A percentile compares a stretch with the other conserved stretches of the same genome.
Evolutionary conservation across 768 basidiomycete species (phyloP).

Genomic region (Boletus vinaceobasis): DNA sequence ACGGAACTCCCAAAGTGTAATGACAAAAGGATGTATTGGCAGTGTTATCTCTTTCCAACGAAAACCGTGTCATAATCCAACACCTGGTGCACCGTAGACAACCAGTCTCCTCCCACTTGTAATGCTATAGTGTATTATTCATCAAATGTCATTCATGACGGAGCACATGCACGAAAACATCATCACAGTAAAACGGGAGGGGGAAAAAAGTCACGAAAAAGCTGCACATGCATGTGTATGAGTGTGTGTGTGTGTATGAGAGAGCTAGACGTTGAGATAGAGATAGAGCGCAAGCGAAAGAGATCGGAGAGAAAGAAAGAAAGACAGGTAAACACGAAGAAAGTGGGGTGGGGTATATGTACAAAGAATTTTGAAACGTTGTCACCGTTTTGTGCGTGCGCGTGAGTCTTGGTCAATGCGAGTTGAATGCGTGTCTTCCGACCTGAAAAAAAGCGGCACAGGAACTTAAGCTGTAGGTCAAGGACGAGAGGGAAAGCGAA

Average conservation of each 20-base stretch:
- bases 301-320: not conserved
- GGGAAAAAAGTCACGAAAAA: not conserved
- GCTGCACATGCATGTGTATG: constrained; percentile 17
- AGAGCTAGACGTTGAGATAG: constrained; percentile 6
- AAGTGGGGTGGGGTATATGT: constrained; percentile 18
- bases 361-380: constrained; percentile 3
- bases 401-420: constrained; percentile 6
- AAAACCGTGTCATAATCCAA: too few relatives aligned
- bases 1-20: too few relatives aligned
- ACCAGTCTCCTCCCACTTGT: too few relatives aligned
- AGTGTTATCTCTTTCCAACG: too few relatives aligned
- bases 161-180: not conserved
- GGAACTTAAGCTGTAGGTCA: constrained; percentile 8
- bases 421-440: constrained; percentile 17
- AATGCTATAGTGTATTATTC: too few relatives aligned
- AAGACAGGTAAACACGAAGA: not conserved
- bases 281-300: constrained; percentile 5
- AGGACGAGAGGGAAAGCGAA: not conserved
- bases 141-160: too few relatives aligned
- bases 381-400: constrained; percentile 4
- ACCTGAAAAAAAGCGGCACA: constrained; percentile 3
- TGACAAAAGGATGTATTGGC: too few relatives aligned
- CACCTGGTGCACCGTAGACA: too few relatives aligned
- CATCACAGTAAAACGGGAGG: not conserved
- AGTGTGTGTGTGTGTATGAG: not conserved